These are phyloP conservation scores for Crithidia brevicula DNA, from an alignment of 208 protist species.

Conservation along the genomic window DNA sequence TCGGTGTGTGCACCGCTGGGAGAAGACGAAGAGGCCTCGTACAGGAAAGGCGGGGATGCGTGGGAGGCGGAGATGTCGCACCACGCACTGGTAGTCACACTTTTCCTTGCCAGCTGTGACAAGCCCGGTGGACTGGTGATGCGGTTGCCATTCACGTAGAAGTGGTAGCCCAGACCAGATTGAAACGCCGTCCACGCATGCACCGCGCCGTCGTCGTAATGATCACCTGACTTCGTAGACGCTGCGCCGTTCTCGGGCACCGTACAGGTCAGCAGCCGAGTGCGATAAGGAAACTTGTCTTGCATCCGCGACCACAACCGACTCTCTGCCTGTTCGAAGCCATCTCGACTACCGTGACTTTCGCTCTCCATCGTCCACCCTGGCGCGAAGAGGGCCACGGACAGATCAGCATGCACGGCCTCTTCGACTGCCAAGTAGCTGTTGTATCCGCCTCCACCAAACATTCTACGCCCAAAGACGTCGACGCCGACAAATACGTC, in stretches of 20 bases:
- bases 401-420: constrained; percentile 38
- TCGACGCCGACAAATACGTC: constrained; percentile 89
- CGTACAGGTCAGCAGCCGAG: not conserved
- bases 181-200: constrained; percentile 59
- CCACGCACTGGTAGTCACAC: constrained; percentile 21
- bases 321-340: constrained; percentile 55
- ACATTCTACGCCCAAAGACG: constrained; percentile 82
- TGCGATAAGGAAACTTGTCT: constrained; percentile 32
- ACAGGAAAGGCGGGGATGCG: constrained; percentile 32
- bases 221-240: not conserved
- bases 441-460: constrained; percentile 79
- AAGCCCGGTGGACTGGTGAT: constrained; percentile 7
- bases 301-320: constrained; percentile 63
- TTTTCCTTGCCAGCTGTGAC: not conserved
- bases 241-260: not conserved
- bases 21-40: constrained; percentile 16
- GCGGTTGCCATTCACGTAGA: constrained; percentile 51
- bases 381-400: constrained; percentile 90
- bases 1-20: not conserved
- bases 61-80: constrained; percentile 41
- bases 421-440: constrained; percentile 48
- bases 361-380: constrained; percentile 84
- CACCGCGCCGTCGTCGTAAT: not conserved
- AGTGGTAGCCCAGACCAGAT: constrained; percentile 57
- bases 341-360: constrained; percentile 42